Conservation (phyloP, 805 yeast genomes). For the Saturnispora sekii region DNA sequence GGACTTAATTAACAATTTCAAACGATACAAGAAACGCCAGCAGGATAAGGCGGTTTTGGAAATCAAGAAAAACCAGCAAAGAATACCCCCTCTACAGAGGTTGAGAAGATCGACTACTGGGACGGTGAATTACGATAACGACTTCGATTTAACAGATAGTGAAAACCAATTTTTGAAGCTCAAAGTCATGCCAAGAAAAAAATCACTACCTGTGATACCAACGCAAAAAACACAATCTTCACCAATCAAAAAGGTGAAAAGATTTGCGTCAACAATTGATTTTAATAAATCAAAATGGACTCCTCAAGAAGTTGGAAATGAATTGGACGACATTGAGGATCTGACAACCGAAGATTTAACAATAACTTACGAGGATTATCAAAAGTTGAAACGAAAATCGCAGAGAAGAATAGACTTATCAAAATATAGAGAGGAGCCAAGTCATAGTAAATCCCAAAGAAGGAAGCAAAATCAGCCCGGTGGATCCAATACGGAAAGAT, state of each 20-base stretch:
- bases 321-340: constrained; percentile 21
- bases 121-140: constrained; percentile 13
- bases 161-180: constrained; percentile 17
- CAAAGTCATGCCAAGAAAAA: constrained; percentile 13
- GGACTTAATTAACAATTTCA: constrained; percentile 1
- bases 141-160: constrained; percentile 19
- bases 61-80: constrained; percentile 1
- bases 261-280: constrained; percentile 24
- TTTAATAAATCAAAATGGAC: constrained; percentile 7
- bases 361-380: constrained; percentile 21
- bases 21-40: constrained; percentile 5
- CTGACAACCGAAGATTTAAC: constrained; percentile 21
- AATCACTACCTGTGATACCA: constrained; percentile 21
- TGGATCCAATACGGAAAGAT: constrained; percentile 13
- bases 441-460: constrained; percentile 9
- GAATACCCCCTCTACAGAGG: neutral
- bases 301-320: constrained; percentile 13
- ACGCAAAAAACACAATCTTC: constrained; percentile 13
- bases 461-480: constrained; percentile 1
- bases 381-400: constrained; percentile 19
- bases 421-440: constrained; percentile 20
- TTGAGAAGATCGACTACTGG: neutral
- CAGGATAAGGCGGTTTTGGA: constrained; percentile 3
- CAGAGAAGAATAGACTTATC: constrained; percentile 20
- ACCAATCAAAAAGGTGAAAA: constrained; percentile 15